Conservation (phyloP, 371 early-diverging fungal species). For the Lichtheimia ornata region DNA sequence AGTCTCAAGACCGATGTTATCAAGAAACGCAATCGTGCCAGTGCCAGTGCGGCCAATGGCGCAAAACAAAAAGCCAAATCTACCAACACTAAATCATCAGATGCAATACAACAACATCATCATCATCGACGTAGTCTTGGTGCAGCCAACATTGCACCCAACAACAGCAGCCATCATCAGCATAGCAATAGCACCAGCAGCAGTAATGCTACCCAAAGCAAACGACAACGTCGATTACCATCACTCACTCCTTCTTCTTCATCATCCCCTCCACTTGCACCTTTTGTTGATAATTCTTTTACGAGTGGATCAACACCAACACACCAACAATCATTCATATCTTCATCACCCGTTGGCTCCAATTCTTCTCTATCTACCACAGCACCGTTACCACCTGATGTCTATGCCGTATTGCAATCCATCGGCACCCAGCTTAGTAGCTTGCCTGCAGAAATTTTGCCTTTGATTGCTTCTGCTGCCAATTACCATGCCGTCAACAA, state of each 20-base stretch:
- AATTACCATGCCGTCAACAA: conserved; percentile 24
- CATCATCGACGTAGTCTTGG: conserved; percentile 8
- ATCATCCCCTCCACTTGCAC: conserved; percentile 21
- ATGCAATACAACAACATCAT: not conserved
- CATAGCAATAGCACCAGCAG: not conserved
- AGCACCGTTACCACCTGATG: conserved; percentile 8
- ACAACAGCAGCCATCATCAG: not conserved
- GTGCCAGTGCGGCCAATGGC: conserved; percentile 12
- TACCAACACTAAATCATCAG: not conserved
- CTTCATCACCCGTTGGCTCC: conserved; percentile 4
- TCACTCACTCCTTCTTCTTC: conserved; percentile 3
- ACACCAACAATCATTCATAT: conserved; percentile 3
- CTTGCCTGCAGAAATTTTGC: conserved; percentile 24
- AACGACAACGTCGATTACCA: conserved; percentile 4
- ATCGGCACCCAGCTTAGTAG: conserved; percentile 24
- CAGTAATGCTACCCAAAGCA: not conserved
- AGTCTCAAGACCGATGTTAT: conserved; percentile 32
- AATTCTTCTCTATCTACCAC: not conserved
- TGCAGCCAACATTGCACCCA: conserved; percentile 4
- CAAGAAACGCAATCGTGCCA: conserved; percentile 31
- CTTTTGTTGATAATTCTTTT: not conserved
- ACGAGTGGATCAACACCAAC: not conserved
- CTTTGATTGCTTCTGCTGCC: conserved; percentile 25
- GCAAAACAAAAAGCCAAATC: conserved; percentile 9
- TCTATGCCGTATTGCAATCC: conserved; percentile 18